These are phyloP conservation scores for Globisporangium alternatum DNA, from an alignment of 352 stramenopile genomes.

Conservation along the genomic window DNA sequence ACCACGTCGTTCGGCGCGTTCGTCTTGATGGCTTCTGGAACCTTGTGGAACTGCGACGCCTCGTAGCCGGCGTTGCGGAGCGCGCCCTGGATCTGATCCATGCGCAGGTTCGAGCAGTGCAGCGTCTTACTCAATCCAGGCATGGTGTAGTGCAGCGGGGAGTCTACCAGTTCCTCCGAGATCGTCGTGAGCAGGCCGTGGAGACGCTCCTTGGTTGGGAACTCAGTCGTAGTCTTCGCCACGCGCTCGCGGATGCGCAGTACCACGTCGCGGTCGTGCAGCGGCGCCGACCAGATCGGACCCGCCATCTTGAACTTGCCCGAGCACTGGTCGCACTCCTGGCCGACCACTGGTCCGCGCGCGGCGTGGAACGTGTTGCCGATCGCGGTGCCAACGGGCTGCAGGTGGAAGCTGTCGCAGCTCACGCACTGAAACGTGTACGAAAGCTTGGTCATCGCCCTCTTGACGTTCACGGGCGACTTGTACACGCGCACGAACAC, in stretches of 20 bases:
- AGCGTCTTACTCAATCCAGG: conserved; percentile 91
- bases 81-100: conserved; percentile 92
- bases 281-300: conserved; percentile 96
- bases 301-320: conserved; percentile 92
- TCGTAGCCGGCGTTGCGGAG: conserved; percentile 96
- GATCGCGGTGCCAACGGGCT: conserved; percentile 88
- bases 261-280: conserved; percentile 94
- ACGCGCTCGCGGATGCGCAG: conserved; percentile 79
- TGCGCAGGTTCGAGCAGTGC: conserved; percentile 92
- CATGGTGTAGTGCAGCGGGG: conserved; percentile 97
- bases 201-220: conserved; percentile 91
- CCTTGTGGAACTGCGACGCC: conserved; percentile 98
- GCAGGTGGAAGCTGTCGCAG: conserved; percentile 98
- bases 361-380: conserved; percentile 86
- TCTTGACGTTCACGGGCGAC: conserved; percentile 93
- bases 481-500: conserved; percentile 99
- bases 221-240: conserved; percentile 74
- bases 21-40: conserved; percentile 98
- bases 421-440: conserved; percentile 91
- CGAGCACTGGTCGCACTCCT: conserved; percentile 76
- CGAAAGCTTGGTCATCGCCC: conserved; percentile 89
- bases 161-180: conserved; percentile 94
- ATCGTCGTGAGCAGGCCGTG: conserved; percentile 94
- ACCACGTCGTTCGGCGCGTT: conserved; percentile 96
- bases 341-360: conserved; percentile 63